Base-by-base conservation (phyloP, 78 protist genomes). In the Diacronema lutheri region DNA sequence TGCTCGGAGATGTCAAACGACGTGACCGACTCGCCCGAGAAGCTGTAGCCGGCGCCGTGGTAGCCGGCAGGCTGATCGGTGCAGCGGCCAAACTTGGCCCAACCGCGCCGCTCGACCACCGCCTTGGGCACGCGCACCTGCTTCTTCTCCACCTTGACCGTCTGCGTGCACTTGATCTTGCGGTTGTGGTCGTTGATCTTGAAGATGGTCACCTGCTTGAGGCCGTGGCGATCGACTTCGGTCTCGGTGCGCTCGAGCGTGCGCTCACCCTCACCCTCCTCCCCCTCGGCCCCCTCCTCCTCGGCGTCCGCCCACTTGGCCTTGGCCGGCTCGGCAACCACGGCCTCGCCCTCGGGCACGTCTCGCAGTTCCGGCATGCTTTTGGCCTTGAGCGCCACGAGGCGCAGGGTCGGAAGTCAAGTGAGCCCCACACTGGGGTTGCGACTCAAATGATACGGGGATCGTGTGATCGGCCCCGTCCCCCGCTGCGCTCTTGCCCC, bases 291-390 rank as follows among this genome's bases (percentile, higher is more conserved):
- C 79, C 87, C 29, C 80, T 82, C 76, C 87, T 82, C 44, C 19
- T 80, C 5, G 86, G 77, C 81, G 11, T 9, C 31, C 88, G 93
- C 26, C 0, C 37, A 0, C 44, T 91, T 68, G 86, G 93, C 58
- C 96, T 96, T 23, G 76, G 89, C 37, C 72, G 85, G 25, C 92
- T 90, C 86, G 89, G 78, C 1, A 89, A 96, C 64, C n/a, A n/a
- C n/a, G n/a, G n/a, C n/a, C n/a, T n/a, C n/a, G n/a, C n/a, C n/a
- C n/a, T n/a, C n/a, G n/a, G n/a, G n/a, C n/a, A n/a, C n/a, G n/a
- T n/a, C n/a, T n/a, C n/a, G n/a, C n/a, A n/a, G n/a, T n/a, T n/a
- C n/a, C n/a, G n/a, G n/a, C n/a, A n/a, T n/a, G n/a, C n/a, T n/a
- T n/a, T n/a, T n/a, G n/a, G n/a, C n/a, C n/a, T n/a, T n/a, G n/a